Percentiles rank a stretch among this genome's conserved stretches.
Conservation (phyloP, 2,329 filamentous ascomycete genomes). For the Colletotrichum spinosum region DNA sequence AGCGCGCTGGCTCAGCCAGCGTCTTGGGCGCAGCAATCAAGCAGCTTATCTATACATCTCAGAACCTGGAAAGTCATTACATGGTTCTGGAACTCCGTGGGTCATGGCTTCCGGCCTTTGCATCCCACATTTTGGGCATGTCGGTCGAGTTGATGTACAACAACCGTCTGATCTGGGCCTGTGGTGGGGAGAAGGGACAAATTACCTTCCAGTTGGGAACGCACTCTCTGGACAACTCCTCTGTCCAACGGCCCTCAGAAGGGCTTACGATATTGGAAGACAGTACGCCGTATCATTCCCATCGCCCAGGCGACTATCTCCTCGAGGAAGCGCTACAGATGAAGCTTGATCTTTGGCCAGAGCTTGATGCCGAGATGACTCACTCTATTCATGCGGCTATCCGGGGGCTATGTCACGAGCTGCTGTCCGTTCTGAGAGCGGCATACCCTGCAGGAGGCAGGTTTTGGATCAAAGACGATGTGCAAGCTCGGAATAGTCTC, state of each 20-base stretch:
- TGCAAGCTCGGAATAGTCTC: too few relatives aligned
- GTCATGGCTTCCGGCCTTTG: conserved; percentile 3
- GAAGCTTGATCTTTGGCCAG: too few relatives aligned
- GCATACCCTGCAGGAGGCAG: too few relatives aligned
- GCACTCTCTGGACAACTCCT: not conserved
- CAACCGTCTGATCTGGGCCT: not conserved
- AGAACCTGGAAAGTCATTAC: not conserved
- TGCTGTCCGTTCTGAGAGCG: too few relatives aligned
- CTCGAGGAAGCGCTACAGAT: not conserved
- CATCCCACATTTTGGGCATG: conserved; percentile 6
- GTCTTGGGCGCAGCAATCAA: not conserved
- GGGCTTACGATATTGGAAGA: not conserved
- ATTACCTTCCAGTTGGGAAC: not conserved
- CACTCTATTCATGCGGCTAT: too few relatives aligned
- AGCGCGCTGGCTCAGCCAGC: not conserved
- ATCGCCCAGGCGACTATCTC: not conserved
- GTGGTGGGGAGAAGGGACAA: not conserved
- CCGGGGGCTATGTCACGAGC: too few relatives aligned
- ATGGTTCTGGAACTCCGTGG: not conserved
- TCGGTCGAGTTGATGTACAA: not conserved
- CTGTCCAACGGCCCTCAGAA: not conserved
- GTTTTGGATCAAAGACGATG: too few relatives aligned
- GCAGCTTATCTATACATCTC: not conserved
- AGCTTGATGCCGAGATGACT: too few relatives aligned
- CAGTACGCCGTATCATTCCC: too few relatives aligned